Base-by-base conservation (phyloP, 176 grass and related monocot genomes). In the Oryza nivara region DNA sequence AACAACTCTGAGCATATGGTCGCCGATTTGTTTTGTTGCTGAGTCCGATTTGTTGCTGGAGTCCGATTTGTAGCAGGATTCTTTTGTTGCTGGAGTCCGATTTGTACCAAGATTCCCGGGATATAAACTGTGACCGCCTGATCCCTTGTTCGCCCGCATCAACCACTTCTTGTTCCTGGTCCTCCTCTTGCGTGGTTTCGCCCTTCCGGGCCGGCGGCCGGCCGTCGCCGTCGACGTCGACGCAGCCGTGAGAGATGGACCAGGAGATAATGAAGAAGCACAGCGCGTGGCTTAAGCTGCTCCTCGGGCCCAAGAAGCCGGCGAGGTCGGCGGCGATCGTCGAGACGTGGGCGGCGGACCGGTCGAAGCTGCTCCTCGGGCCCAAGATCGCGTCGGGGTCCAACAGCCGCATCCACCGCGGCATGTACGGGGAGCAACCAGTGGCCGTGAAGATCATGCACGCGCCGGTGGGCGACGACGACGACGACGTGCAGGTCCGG, bases 291-390 rank as follows among this genome's bases (percentile, higher is more conserved):
- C 40, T 7, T 41, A 41, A 41, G 40, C 40, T 41, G 38, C 38
- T 40, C 30, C 30, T 32, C 30, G 40, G 40, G 8, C 40, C 3
- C 35, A 36, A 41, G 49, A 15, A 52, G 14, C 1, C 52, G 17
- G 52, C 52, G 41, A 32, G 84, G 68, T 28, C 75, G 81, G 23
- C 48, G 84, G 54, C 64, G 78, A 36, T 3, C 35, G 20, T 41
- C 40, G 7, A 88, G 84, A 78, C 88, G 75, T 92, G 90, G 90
- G 82, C 88, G 90, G 90, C 86, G 5, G 86, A 92, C 76, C 84
- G 85, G 30, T 86, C 90, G 2, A 86, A 92, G 58, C 76, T 92
- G 36, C 86, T 88, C 68, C 77, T 92, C 12, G 90, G 90, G 14
- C 85, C 82, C 45, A 92, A 92, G 51, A 88, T 92, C 32, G 83